These are phyloP conservation scores for Favolaschia claudopus DNA, from an alignment of 768 basidiomycete species.

Conservation along the genomic window DNA sequence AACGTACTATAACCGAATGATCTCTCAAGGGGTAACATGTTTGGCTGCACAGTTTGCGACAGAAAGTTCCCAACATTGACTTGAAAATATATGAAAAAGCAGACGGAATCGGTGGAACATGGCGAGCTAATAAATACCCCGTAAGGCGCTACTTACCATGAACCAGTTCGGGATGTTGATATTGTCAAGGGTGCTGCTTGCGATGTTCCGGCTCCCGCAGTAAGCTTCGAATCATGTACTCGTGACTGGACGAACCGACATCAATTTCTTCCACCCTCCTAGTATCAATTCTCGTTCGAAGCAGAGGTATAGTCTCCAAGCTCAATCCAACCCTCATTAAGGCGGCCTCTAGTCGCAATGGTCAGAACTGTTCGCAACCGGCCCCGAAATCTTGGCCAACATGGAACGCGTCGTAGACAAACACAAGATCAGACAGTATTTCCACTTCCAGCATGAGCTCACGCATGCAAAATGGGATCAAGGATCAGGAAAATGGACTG, in stretches of 20 bases:
- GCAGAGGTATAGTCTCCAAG: not conserved
- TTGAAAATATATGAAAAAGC: constrained; percentile 21
- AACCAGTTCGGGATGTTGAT: not conserved
- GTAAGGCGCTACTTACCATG: not conserved
- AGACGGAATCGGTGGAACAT: constrained; percentile 12
- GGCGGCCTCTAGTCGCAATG: constrained; percentile 7
- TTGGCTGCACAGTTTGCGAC: not conserved
- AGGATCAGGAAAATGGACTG: constrained; percentile 58
- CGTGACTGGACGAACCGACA: not conserved
- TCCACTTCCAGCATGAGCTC: constrained; percentile 13
- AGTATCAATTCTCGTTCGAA: constrained; percentile 20
- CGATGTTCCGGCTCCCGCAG: constrained; percentile 9
- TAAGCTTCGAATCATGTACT: not conserved
- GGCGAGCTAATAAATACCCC: constrained; percentile 10
- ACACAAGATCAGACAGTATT: constrained; percentile 16
- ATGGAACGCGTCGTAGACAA: constrained; percentile 5
- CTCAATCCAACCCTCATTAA: not conserved
- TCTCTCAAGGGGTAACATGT: not conserved
- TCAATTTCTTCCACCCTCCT: not conserved
- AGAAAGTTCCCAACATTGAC: constrained; percentile 13
- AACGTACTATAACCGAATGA: not conserved
- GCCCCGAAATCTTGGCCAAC: constrained; percentile 17
- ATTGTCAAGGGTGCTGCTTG: constrained; percentile 6
- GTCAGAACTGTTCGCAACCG: constrained; percentile 12
- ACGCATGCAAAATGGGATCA: constrained; percentile 40